Evolutionary conservation across 2,329 filamentous ascomycete genomes (phyloP), one percentile per base, ranked within the genome.

Genomic region (Talaromyces sp.): DNA sequence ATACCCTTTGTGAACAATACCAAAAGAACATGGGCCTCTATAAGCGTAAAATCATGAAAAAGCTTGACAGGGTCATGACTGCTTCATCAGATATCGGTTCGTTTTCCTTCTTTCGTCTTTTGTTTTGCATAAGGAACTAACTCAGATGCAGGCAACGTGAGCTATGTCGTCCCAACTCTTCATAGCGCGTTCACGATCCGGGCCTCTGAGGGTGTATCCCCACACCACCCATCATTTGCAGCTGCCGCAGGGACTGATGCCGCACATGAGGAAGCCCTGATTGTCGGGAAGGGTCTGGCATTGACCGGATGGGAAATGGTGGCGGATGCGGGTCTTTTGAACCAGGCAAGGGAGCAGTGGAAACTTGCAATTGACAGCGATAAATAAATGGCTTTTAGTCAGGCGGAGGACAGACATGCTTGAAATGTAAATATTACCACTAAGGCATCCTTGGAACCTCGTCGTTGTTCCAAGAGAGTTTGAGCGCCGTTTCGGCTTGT

Each of bases 101-200:
- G 64, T 61, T 4, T 11, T 10, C 2, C 10, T 17, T 19, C 8
- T 21, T 7, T 6, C 31, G 2, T 17, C 6, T n/a, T 40, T 8
- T 1, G 4, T 22, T 9, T 2, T 15, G 21, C 22, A 22, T 15
- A 37, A 53, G 31, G 21, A 40, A 31, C 33, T 35, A 35, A 35
- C 33, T 5, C 2, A 35, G 10, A 35, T 35, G 28, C 15, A 78
- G 79, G 79, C 21, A 81, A 82, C 56, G 78, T 82, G 9, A 76
- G 74, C 11, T 77, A 81, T 53, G 60, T 73, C 1, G 68, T 78
- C 1, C 80, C 80, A 1, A 74, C 73, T 4, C 76, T 82, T 52
- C 80, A 82, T 61, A 76, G 77, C 3, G 76, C 73, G 33, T 81
- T 82, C 58, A 70, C 67, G 1, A 78, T 82, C 35, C 71, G 75